Percentiles rank a stretch among this genome's conserved stretches.
Evolutionary conservation across 2,329 filamentous ascomycete species (phyloP).

Genomic region (Aspergillus aculeatinus): DNA sequence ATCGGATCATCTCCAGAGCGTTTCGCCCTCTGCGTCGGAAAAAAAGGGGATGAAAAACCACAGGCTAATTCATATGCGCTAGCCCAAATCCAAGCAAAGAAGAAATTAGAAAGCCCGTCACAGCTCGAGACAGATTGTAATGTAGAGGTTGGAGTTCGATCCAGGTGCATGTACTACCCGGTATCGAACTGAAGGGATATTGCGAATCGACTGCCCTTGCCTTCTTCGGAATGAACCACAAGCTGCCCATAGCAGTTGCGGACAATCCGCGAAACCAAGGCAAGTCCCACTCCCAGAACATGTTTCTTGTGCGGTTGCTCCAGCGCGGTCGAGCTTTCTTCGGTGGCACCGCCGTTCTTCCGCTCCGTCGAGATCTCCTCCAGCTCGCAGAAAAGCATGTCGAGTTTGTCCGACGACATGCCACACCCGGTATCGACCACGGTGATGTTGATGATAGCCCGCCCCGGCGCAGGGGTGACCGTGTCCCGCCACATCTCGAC

Average conservation of each 20-base stretch:
- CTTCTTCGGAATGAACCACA: slow-evolving; percentile 77
- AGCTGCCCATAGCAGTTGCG: slow-evolving; percentile 90
- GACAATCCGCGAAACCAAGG: slow-evolving; percentile 82
- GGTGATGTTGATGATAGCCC: slow-evolving; percentile 69
- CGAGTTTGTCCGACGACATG: slow-evolving; percentile 57
- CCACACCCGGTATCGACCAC: slow-evolving; percentile 74
- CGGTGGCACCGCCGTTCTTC: slow-evolving; percentile 35
- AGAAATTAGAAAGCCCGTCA: background rate
- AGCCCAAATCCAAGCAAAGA: background rate
- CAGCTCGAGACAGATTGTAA: background rate
- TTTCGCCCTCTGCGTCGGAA: background rate
- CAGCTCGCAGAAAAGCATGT: slow-evolving; percentile 60
- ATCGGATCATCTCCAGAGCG: too few species aligned
- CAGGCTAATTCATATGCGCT: background rate
- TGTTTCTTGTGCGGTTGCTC: slow-evolving; percentile 31
- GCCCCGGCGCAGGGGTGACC: slow-evolving; percentile 48
- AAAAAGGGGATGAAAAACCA: background rate
- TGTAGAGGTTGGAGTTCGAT: background rate
- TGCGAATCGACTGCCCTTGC: slow-evolving; percentile 78
- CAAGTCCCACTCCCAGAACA: slow-evolving; percentile 75
- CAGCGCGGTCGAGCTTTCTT: slow-evolving; percentile 34
- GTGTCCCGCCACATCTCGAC: slow-evolving; percentile 64
- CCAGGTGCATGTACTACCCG: background rate
- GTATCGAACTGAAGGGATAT: slow-evolving; percentile 75
- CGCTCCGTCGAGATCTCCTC: slow-evolving; percentile 66